Evolutionary conservation across 768 basidiomycete species (phyloP).

Genomic region (Ephemerocybe angulata): DNA sequence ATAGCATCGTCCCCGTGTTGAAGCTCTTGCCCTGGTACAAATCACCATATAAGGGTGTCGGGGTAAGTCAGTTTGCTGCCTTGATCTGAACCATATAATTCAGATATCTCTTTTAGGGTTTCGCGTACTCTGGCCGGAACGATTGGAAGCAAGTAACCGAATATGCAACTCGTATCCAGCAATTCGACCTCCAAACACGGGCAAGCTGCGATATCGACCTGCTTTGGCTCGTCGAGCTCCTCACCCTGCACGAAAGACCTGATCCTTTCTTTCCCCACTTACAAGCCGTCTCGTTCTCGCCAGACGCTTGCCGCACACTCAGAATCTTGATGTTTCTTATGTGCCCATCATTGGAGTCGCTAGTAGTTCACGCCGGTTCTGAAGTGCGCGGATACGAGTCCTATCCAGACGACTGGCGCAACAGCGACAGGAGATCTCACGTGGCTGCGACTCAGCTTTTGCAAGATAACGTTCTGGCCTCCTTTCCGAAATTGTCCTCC

Average conservation of each 20-base stretch:
- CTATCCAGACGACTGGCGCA: too few species aligned
- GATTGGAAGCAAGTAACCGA: not conserved
- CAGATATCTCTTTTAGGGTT: not conserved
- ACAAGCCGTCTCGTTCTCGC: not conserved
- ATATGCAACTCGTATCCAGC: not conserved
- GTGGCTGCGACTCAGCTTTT: too few species aligned
- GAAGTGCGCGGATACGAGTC: too few species aligned
- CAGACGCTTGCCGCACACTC: not conserved
- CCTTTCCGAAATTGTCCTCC: not conserved
- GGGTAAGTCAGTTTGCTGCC: not conserved
- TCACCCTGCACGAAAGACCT: not conserved
- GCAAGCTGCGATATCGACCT: not conserved
- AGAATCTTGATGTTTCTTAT: not conserved
- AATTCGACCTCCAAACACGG: not conserved
- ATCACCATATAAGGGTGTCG: not conserved
- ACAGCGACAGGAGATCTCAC: too few species aligned
- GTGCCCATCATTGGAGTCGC: not conserved
- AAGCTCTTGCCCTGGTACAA: not conserved
- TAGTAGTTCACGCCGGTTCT: too few species aligned
- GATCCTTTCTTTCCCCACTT: not conserved
- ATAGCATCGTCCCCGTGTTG: not conserved
- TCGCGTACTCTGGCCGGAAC: not conserved
- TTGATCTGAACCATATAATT: not conserved
- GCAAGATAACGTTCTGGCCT: not conserved
- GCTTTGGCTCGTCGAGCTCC: not conserved